Conservation (phyloP, 225 moss, liverwort and hornwort genomes). For the Physcomitrellopsis africana region DNA sequence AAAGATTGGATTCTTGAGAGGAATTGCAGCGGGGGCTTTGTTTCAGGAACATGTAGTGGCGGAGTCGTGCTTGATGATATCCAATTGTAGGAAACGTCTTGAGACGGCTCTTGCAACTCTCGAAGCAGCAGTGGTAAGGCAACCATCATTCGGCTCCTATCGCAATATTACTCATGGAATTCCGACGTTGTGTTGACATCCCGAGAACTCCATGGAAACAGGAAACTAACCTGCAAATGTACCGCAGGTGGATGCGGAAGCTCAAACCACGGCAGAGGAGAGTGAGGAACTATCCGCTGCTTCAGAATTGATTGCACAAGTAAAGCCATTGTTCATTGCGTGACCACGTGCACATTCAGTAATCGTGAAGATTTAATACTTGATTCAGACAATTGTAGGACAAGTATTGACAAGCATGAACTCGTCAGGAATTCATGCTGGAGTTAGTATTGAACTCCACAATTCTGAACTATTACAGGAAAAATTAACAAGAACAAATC, state of each 20-base stretch:
- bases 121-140: slow-evolving; percentile 60
- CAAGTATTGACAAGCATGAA: too few relatives aligned
- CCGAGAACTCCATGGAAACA: background rate
- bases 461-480: too few relatives aligned
- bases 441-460: too few relatives aligned
- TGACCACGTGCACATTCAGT: background rate
- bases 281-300: slow-evolving; percentile 41
- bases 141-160: background rate
- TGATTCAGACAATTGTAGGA: too few relatives aligned
- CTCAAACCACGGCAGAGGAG: slow-evolving; percentile 29
- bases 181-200: background rate
- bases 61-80: slow-evolving; percentile 94
- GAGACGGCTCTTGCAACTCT: slow-evolving; percentile 61
- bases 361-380: too few relatives aligned
- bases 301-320: slow-evolving; percentile 42
- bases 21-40: background rate
- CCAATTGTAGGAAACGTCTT: slow-evolving; percentile 69
- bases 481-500: too few relatives aligned
- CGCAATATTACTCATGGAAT: too few relatives aligned
- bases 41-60: slow-evolving; percentile 82
- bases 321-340: slow-evolving; percentile 42
- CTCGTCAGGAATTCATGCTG: too few relatives aligned
- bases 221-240: background rate
- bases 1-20: slow-evolving; percentile 15
- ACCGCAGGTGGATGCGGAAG: slow-evolving; percentile 35